Base-by-base conservation (phyloP, 306 rosid genomes). In the Heteromeles arbutifolia region DNA sequence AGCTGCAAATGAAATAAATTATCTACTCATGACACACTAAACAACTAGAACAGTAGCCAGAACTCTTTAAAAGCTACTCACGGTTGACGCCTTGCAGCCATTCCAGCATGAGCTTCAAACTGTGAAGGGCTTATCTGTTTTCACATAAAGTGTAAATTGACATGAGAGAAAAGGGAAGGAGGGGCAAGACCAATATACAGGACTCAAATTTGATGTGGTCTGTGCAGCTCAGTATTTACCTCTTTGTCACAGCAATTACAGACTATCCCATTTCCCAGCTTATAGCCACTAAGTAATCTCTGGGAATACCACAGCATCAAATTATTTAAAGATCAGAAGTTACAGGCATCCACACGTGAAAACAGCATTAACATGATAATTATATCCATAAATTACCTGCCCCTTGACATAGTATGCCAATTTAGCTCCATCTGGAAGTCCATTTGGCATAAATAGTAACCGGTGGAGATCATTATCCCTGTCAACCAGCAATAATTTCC, bases 51-150 rank as follows among this genome's bases (percentile, higher is more conserved):
- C 19, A 75, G 74, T 67, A 11, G 68, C 53, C 58, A 14, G 58
- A 81, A 26, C 72, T 72, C 73, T 73, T 64, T 48, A 69, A 65
- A 76, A 65, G 68, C 69, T 74, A 92, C 99, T 92, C 86, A 96
- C 99, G 99, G 99, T 90, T 96, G 99, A 74, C 99, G 97, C 62
- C 99, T 88, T 58, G 97, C 99, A 74, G 99, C 96, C 99, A 96
- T 96, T 86, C 99, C 99, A 83, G 98, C 98, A 87, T 96, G 99
- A 72, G 99, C 87, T 89, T 96, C 99, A 86, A 96, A 96, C 87
- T 96, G 99, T 31, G 99, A 96, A 67, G 99, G 99, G 79, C 99
- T 96, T 70, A 96, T 80, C 99, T 96, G 91, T 79, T 85, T 76
- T 71, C 52, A 77, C 56, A 71, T 74, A 79, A 56, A 62, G 29